Evolutionary conservation across 768 basidiomycete genomes (phyloP).

Genomic region (Boletus sp.): DNA sequence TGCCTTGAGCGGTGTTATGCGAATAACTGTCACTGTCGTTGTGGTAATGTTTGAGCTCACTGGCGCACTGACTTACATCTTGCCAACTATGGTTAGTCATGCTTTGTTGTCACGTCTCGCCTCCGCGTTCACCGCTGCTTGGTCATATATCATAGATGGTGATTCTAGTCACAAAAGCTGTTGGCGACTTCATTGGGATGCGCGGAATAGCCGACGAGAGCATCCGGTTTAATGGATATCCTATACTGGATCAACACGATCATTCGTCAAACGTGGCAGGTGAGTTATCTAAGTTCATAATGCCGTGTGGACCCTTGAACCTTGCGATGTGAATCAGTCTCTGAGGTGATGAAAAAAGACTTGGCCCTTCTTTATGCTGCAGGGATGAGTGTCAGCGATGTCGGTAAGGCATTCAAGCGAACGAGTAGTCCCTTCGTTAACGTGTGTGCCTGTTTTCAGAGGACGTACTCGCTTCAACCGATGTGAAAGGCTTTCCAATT

Average conservation of each 20-base stretch:
- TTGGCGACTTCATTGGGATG: constrained; percentile 90
- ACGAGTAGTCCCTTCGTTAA: constrained; percentile 1
- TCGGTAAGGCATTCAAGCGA: constrained; percentile 55
- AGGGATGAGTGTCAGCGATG: constrained; percentile 72
- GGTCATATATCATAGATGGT: constrained; percentile 83
- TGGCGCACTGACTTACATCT: constrained; percentile 92
- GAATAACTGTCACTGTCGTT: constrained; percentile 95
- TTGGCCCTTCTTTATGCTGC: constrained; percentile 67
- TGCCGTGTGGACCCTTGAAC: constrained; percentile 2
- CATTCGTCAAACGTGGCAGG: constrained; percentile 89
- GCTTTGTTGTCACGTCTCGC: constrained; percentile 2
- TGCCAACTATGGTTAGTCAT: constrained; percentile 88
- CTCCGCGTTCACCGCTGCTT: constrained; percentile 8
- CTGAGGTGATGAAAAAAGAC: constrained; percentile 85
- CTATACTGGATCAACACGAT: constrained; percentile 95
- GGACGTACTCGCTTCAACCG: constrained; percentile 61
- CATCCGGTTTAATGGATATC: constrained; percentile 96
- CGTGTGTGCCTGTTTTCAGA: constrained; percentile 36
- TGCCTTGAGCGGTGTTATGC: constrained; percentile 92
- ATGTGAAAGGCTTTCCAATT: constrained; percentile 91
- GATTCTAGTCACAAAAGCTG: constrained; percentile 92
- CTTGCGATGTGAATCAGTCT: constrained; percentile 48
- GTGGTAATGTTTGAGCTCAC: constrained; percentile 99
- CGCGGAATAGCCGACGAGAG: constrained; percentile 96
- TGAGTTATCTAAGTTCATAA: constrained; percentile 34